Conservation (phyloP, 805 yeast species). For the Zygoascus flipseniorum region DNA sequence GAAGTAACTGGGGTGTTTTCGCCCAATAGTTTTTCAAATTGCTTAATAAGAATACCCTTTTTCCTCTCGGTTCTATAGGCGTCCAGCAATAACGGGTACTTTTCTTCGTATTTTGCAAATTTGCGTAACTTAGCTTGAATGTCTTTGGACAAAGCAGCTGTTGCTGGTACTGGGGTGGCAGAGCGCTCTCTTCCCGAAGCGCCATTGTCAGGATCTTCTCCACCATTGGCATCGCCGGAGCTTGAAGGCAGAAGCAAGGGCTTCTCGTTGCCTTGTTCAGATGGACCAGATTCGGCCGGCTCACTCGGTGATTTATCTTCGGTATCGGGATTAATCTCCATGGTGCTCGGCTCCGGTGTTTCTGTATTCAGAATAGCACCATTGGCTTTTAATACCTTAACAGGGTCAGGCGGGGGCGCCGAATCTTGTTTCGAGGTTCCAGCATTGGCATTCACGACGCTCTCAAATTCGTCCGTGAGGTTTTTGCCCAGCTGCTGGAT, state of each 20-base stretch:
- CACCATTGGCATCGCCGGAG: background rate
- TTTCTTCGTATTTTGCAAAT: slow-evolving; percentile 79
- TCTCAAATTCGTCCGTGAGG: slow-evolving; percentile 51
- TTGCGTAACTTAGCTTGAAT: slow-evolving; percentile 58
- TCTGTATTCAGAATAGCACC: slow-evolving; percentile 7
- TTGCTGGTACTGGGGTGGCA: slow-evolving; percentile 1
- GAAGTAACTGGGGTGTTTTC: slow-evolving; percentile 78
- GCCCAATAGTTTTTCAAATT: slow-evolving; percentile 60
- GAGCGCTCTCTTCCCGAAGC: slow-evolving; percentile 4
- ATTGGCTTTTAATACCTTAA: slow-evolving; percentile 10
- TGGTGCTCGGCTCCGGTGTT: slow-evolving; percentile 17
- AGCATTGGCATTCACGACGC: slow-evolving; percentile 23
- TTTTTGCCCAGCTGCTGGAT: slow-evolving; percentile 57
- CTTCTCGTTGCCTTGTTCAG: background rate
- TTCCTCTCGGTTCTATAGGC: slow-evolving; percentile 80
- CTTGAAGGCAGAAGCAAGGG: background rate
- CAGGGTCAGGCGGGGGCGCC: slow-evolving; percentile 3
- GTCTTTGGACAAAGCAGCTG: slow-evolving; percentile 43
- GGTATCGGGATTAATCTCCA: slow-evolving; percentile 11
- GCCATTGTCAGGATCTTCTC: slow-evolving; percentile 2
- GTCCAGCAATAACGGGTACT: slow-evolving; percentile 71
- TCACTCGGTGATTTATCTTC: background rate
- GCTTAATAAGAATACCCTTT: slow-evolving; percentile 47
- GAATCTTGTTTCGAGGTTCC: background rate
- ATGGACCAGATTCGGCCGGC: background rate